Evolutionary conservation across 2,329 filamentous ascomycete genomes (phyloP).

Genomic region (Diaporthe longicolla): DNA sequence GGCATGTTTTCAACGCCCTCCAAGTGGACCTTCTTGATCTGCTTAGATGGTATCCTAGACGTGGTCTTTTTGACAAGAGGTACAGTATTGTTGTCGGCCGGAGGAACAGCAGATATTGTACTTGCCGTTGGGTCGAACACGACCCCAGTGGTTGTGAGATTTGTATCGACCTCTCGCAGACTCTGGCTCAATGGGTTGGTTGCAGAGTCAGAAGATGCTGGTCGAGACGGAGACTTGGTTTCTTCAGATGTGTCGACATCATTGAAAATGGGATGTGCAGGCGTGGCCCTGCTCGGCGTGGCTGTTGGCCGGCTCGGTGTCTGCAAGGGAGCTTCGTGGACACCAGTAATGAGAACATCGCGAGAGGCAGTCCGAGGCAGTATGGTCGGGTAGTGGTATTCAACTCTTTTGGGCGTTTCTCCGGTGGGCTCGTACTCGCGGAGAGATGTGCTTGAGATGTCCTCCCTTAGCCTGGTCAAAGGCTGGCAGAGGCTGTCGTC

Average conservation of each 20-base stretch:
- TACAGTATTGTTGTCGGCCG: constrained; percentile 58
- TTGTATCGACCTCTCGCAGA: constrained; percentile 70
- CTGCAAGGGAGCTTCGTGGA: constrained; percentile 51
- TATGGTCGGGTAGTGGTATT: constrained; percentile 84
- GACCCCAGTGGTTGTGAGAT: constrained; percentile 54
- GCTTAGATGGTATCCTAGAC: constrained; percentile 50
- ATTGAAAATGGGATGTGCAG: constrained; percentile 45
- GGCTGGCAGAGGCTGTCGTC: constrained; percentile 74
- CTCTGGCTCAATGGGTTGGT: constrained; percentile 57
- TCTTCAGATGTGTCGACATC: constrained; percentile 45
- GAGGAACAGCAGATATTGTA: constrained; percentile 54
- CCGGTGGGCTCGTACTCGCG: constrained; percentile 89
- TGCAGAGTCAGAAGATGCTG: constrained; percentile 47
- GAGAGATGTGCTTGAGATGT: constrained; percentile 75
- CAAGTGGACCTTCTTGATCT: constrained; percentile 53
- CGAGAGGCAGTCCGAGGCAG: constrained; percentile 79
- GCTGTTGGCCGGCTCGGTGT: constrained; percentile 35
- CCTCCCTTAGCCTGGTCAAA: constrained; percentile 77
- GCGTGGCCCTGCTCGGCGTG: constrained; percentile 54
- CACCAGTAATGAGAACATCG: constrained; percentile 59
- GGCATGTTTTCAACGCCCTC: constrained; percentile 69
- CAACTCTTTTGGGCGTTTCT: constrained; percentile 83
- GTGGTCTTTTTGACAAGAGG: constrained; percentile 64
- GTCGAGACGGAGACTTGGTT: constrained; percentile 44
- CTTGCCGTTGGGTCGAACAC: constrained; percentile 60